phyloP scores from a whole-genome alignment of 148 eudicot species.

The Spergularia bocconei region DNA sequence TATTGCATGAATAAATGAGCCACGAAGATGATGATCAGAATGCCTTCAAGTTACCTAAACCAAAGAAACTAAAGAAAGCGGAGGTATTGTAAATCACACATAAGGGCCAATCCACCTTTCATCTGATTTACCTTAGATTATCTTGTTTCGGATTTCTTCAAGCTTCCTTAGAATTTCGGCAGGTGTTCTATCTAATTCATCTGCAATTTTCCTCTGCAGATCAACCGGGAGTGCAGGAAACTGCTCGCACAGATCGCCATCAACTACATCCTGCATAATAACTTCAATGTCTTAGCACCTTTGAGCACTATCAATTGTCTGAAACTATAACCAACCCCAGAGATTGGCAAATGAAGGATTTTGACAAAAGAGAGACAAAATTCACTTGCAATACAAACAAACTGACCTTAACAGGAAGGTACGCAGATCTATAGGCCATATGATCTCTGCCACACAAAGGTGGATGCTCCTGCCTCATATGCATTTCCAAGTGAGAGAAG shows the following conservation, averaged over 20 bases:
- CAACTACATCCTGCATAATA: conserved; percentile 84
- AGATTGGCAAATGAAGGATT: too few species aligned
- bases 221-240: conserved; percentile 91
- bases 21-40: too few species aligned
- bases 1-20: too few species aligned
- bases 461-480: conserved; percentile 94
- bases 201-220: conserved; percentile 93
- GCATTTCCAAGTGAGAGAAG: conserved; percentile 99
- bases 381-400: background rate
- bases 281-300: background rate
- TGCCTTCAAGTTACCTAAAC: too few species aligned
- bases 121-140: conserved; percentile 43
- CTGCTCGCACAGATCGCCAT: conserved; percentile 96
- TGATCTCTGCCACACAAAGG: conserved; percentile 99
- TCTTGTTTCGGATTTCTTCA: conserved; percentile 91
- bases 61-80: too few species aligned
- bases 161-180: conserved; percentile 93
- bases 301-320: too few species aligned
- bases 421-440: conserved; percentile 97
- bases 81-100: too few species aligned
- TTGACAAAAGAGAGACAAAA: background rate
- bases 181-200: conserved; percentile 94
- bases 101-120: too few species aligned
- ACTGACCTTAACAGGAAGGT: conserved; percentile 90
- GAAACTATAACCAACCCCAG: too few species aligned